These are phyloP conservation scores for Passiflora organensis DNA, from an alignment of 345 rosid species.

Conservation along the genomic window DNA sequence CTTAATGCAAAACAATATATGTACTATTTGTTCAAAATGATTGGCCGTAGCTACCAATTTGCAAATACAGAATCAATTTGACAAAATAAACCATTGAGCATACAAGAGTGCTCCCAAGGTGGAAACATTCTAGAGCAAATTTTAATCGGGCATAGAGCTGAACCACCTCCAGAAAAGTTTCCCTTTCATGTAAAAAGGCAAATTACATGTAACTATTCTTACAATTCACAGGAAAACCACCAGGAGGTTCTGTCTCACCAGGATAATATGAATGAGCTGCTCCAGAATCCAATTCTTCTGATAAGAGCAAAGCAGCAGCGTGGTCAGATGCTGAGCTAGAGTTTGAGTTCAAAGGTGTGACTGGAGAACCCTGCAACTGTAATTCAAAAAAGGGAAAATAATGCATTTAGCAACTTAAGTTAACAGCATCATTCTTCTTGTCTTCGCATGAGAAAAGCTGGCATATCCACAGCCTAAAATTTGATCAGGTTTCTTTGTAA, in stretches of 20 bases:
- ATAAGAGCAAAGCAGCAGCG: constrained; percentile 39
- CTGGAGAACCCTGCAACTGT: constrained; percentile 64
- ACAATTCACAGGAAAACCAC: constrained; percentile 21
- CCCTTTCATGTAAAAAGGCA: background rate
- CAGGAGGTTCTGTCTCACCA: constrained; percentile 29
- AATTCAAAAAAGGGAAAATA: constrained; percentile 3
- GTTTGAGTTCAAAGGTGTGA: constrained; percentile 72
- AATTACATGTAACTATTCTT: constrained; percentile 1
- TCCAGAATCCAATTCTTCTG: constrained; percentile 66
- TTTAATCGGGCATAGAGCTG: no score
- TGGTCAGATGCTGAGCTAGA: constrained; percentile 72
- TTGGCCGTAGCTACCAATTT: background rate
- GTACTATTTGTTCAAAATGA: background rate
- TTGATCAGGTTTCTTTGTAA: background rate
- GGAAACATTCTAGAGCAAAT: no score
- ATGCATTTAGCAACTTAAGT: background rate
- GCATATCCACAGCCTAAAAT: background rate
- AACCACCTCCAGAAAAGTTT: no score
- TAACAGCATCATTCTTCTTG: background rate
- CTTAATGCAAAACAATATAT: background rate
- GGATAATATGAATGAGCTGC: constrained; percentile 31
- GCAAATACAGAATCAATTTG: no score
- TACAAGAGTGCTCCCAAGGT: no score
- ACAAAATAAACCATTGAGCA: no score
- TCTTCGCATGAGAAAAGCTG: background rate